Percentiles rank a stretch among this genome's conserved stretches.
Evolutionary conservation across 2,329 filamentous ascomycete species (phyloP).

Genomic region (Aspergillus novofumigatus): DNA sequence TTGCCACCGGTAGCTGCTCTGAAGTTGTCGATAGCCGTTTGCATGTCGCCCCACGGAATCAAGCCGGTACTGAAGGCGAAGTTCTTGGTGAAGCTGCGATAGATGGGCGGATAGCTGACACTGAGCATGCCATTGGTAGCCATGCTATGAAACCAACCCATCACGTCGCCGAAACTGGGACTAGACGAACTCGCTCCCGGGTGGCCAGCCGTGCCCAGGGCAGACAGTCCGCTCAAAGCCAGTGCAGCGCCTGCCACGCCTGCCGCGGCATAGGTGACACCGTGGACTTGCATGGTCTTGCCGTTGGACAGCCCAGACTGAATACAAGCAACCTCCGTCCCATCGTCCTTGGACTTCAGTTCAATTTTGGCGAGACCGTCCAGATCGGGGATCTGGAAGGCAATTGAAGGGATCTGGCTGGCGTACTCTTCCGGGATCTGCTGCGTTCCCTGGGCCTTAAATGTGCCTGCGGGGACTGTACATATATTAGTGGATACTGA

Average conservation of each 20-base stretch:
- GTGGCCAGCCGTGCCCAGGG: slow-evolving; percentile 58
- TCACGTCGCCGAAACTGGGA: slow-evolving; percentile 79
- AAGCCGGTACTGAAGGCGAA: slow-evolving; percentile 88
- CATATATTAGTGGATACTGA: slow-evolving; percentile 17
- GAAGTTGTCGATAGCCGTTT: slow-evolving; percentile 79
- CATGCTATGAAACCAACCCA: slow-evolving; percentile 89
- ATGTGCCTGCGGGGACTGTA: slow-evolving; percentile 67
- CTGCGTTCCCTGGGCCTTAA: slow-evolving; percentile 68
- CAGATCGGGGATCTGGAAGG: slow-evolving; percentile 86
- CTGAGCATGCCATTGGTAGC: slow-evolving; percentile 96
- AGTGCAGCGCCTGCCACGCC: slow-evolving; percentile 83
- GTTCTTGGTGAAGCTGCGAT: slow-evolving; percentile 85
- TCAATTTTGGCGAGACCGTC: slow-evolving; percentile 77
- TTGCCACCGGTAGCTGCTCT: slow-evolving; percentile 78
- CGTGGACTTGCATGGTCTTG: slow-evolving; percentile 70
- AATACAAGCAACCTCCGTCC: slow-evolving; percentile 72
- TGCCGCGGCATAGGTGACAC: slow-evolving; percentile 77
- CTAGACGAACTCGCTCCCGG: slow-evolving; percentile 63
- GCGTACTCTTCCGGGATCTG: slow-evolving; percentile 68
- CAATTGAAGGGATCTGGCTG: slow-evolving; percentile 75
- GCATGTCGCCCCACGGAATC: slow-evolving; percentile 76
- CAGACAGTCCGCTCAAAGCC: slow-evolving; percentile 66
- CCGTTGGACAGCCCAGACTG: slow-evolving; percentile 79
- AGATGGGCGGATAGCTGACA: slow-evolving; percentile 80
- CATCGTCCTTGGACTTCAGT: slow-evolving; percentile 59